These are phyloP conservation scores for Colletotrichum theobromicola DNA, from an alignment of 2,329 filamentous ascomycete genomes.

Conservation along the genomic window DNA sequence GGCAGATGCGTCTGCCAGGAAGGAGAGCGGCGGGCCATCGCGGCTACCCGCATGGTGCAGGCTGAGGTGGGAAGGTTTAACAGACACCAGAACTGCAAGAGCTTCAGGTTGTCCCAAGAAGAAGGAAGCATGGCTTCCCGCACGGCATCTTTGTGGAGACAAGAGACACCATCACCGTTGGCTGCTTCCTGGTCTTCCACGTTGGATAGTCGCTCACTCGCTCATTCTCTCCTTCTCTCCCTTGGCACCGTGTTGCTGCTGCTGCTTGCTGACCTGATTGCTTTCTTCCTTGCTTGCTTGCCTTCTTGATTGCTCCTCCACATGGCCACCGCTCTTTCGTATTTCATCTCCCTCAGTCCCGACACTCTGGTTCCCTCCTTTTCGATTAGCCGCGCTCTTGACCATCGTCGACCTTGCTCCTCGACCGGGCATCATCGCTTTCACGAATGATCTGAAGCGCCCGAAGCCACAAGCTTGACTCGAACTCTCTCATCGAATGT, in stretches of 20 bases:
- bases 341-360: neutral
- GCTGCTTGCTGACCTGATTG: neutral
- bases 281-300: neutral
- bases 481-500: neutral
- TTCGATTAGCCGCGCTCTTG: neutral
- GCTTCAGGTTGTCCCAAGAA: neutral
- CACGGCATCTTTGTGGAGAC: neutral
- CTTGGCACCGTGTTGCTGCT: neutral
- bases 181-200: neutral
- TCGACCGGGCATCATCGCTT: neutral
- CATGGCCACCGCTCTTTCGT: neutral
- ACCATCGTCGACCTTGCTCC: neutral
- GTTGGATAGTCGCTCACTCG: neutral
- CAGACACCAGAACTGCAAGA: neutral
- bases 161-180: neutral
- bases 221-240: neutral
- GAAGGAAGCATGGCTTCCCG: neutral
- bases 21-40: neutral
- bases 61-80: neutral
- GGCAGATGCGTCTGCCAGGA: neutral
- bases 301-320: neutral
- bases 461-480: neutral
- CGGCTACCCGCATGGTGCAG: constrained; percentile 1
- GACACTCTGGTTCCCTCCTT: neutral
- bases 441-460: neutral